Conservation (phyloP, 306 rosid genomes). For the Cucumis hystrix region DNA sequence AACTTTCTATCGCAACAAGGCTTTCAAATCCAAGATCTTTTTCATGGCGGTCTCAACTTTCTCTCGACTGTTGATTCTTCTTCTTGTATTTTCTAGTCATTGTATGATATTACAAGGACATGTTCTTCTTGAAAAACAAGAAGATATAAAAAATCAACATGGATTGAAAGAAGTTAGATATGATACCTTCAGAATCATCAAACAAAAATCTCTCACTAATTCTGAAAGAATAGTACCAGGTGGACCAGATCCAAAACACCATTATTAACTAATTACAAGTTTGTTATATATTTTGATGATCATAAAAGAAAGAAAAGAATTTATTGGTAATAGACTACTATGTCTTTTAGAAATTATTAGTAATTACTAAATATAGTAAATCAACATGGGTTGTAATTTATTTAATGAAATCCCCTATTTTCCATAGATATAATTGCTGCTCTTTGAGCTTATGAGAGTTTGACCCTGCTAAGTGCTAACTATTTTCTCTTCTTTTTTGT, state of each 20-base stretch:
- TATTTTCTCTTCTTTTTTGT: not conserved
- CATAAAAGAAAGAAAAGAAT: not conserved
- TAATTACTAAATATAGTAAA: too few species aligned
- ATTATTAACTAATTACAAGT: not conserved
- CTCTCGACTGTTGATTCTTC: not conserved
- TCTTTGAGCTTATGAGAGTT: constrained; percentile 31
- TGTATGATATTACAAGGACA: not conserved
- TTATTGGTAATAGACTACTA: not conserved
- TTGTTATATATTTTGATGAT: not conserved
- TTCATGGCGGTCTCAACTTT: not conserved
- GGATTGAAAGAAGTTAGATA: not conserved
- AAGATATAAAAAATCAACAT: not conserved
- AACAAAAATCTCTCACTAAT: not conserved
- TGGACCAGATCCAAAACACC: not conserved
- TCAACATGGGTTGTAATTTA: too few species aligned
- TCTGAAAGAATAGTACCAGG: not conserved
- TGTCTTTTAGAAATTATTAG: not conserved
- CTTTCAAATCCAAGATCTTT: not conserved
- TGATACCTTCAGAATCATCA: not conserved
- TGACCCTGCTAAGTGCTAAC: not conserved
- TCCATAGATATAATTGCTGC: constrained; percentile 36
- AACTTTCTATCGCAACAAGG: not conserved
- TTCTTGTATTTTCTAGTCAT: not conserved
- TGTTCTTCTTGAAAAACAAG: not conserved
- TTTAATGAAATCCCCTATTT: constrained; percentile 34